phyloP scores from a whole-genome alignment of 352 stramenopile genomes.

The Phytophthora litchii region DNA sequence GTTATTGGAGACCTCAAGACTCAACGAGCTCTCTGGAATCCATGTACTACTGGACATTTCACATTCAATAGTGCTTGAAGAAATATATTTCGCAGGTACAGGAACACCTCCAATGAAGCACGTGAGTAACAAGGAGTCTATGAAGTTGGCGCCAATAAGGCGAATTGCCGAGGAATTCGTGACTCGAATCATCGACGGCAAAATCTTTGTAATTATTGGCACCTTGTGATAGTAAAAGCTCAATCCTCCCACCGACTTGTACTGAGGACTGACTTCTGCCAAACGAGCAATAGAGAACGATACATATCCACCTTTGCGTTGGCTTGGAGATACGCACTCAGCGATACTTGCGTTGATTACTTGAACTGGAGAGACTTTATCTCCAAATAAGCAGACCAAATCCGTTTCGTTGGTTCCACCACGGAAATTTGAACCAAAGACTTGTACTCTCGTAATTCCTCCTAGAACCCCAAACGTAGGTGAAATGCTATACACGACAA shows the following conservation, averaged over 20 bases:
- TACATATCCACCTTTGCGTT: conserved; percentile 9
- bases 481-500: conserved; percentile 39
- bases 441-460: conserved; percentile 45
- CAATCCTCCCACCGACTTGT: conserved; percentile 2
- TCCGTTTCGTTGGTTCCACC: conserved; percentile 15
- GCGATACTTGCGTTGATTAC: conserved; percentile 29
- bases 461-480: conserved; percentile 50
- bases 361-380: conserved; percentile 13
- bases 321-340: conserved; percentile 31
- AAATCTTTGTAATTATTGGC: conserved; percentile 18
- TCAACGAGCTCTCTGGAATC: conserved; percentile 13
- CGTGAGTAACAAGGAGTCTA: conserved; percentile 42
- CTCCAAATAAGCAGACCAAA: conserved; percentile 46
- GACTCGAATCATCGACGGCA: conserved; percentile 25
- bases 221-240: conserved; percentile 29
- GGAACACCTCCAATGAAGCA: conserved; percentile 38
- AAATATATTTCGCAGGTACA: conserved; percentile 38
- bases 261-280: neutral
- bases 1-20: conserved; percentile 93
- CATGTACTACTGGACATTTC: conserved; percentile 9
- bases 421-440: conserved; percentile 36
- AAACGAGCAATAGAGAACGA: conserved; percentile 31
- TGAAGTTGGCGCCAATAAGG: conserved; percentile 39
- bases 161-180: conserved; percentile 13
- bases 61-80: conserved; percentile 33